A percentile compares a stretch with the other conserved stretches of the same genome.
Conservation (phyloP, 2,329 filamentous ascomycete genomes). For the Aspergillus sp. region DNA sequence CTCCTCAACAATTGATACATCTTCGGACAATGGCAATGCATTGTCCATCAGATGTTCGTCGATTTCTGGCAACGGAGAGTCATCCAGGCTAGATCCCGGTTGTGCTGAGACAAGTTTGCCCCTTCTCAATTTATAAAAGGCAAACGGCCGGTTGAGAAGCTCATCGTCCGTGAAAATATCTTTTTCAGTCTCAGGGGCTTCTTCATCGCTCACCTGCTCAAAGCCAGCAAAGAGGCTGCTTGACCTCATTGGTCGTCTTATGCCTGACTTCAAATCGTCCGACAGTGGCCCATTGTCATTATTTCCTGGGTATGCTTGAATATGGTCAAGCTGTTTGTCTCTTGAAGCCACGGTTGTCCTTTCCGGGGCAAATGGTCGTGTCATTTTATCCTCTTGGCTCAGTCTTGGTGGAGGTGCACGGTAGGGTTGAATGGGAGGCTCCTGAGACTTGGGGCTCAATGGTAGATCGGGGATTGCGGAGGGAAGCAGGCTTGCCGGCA, state of each 20-base stretch:
- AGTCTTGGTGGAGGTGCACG: conserved; percentile 30
- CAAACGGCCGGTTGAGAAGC: conserved; percentile 40
- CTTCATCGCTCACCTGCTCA: conserved; percentile 60
- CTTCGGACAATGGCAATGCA: no score
- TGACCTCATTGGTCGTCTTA: conserved; percentile 67
- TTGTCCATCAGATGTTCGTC: conserved; percentile 26
- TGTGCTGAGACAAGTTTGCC: conserved; percentile 39
- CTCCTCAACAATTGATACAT: no score
- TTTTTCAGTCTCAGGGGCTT: conserved; percentile 16
- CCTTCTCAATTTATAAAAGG: conserved; percentile 37
- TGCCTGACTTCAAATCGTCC: conserved; percentile 51
- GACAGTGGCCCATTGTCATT: conserved; percentile 75
- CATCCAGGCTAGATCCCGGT: conserved; percentile 25
- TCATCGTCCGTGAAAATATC: conserved; percentile 42
- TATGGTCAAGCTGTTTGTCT: conserved; percentile 36
- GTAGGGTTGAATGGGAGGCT: conserved; percentile 27
- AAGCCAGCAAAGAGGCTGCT: conserved; percentile 87
- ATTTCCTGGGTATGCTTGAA: conserved; percentile 70
- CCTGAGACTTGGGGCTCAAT: conserved; percentile 18
- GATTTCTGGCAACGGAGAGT: conserved; percentile 29
- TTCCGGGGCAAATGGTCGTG: conserved; percentile 34
- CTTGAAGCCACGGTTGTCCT: conserved; percentile 15
- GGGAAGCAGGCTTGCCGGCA: conserved; percentile 74
- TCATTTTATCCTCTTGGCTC: conserved; percentile 21
- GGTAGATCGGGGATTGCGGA: conserved; percentile 63